Base-by-base conservation (phyloP, 2,329 filamentous ascomycete species). In the Niveomyces coronatus region DNA sequence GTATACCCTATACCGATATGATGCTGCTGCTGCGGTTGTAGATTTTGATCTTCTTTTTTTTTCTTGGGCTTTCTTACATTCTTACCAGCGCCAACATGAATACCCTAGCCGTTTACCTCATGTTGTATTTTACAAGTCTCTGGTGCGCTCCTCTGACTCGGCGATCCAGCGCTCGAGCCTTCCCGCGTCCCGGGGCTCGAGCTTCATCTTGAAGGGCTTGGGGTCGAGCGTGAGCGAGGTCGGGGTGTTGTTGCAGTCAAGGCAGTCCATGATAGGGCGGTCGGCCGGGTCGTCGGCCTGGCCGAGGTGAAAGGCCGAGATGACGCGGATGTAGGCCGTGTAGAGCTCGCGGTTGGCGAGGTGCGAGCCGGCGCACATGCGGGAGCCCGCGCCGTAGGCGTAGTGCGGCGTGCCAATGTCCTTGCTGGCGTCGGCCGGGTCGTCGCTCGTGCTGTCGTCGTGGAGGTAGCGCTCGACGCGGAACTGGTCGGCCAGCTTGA, bases 391-490 rank as follows among this genome's bases (percentile, higher is more conserved):
- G 3, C 77, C 76, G 44, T 76, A 81, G 9, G 61, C 72, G 48
- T 74, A 78, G 49, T 80, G 76, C 0, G 70, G 71, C 2, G 74
- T 77, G 7, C 75, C 75, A 1, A 60, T 34, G 63, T 60, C 71
- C 16, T 60, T 63, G n/a, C n/a, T n/a, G n/a, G n/a, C n/a, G n/a
- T n/a, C n/a, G n/a, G n/a, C n/a, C n/a, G n/a, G n/a, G n/a, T n/a
- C n/a, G n/a, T n/a, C n/a, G n/a, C n/a, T n/a, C n/a, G n/a, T n/a
- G n/a, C n/a, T n/a, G n/a, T n/a, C n/a, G 37, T 76, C 65, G 36
- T 67, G 56, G 9, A 87, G 61, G 51, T 81, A 87, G 18, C 82
- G 72, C 45, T 86, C 81, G 0, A 82, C 79, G n/a, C 75, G 63
- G 54, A 87, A 86, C 6, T 63, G 58, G 19, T 68, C 45, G 0